phyloP scores from a whole-genome alignment of 1,139 yeast species.

The Nadsonia commutata region DNA sequence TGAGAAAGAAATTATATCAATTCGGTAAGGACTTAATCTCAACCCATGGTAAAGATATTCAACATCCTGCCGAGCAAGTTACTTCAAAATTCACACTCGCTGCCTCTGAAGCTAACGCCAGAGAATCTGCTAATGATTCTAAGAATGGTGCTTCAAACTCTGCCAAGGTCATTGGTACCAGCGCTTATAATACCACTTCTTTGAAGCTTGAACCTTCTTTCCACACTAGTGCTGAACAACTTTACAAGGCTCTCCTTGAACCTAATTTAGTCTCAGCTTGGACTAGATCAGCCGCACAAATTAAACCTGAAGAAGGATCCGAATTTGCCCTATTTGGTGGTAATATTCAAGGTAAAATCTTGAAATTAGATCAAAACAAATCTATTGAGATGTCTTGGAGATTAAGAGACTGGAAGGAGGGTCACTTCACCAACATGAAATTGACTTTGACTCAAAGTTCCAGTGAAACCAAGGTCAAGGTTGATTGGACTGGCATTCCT shows the following conservation, averaged over 20 bases:
- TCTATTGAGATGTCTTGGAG: slow-evolving; percentile 69
- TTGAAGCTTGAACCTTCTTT: slow-evolving; percentile 67
- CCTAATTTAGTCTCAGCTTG: slow-evolving; percentile 73
- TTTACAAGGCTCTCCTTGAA: slow-evolving; percentile 62
- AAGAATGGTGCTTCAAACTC: slow-evolving; percentile 5
- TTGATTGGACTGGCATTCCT: slow-evolving; percentile 80
- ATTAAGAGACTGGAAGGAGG: slow-evolving; percentile 72
- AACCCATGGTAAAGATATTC: slow-evolving; percentile 76
- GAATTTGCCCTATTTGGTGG: slow-evolving; percentile 72
- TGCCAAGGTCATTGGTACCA: slow-evolving; percentile 9
- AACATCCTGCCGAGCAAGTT: slow-evolving; percentile 56
- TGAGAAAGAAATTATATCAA: slow-evolving; percentile 41
- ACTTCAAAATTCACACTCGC: slow-evolving; percentile 47
- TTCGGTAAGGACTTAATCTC: slow-evolving; percentile 69
- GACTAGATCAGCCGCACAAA: slow-evolving; percentile 65
- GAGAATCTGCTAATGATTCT: slow-evolving; percentile 9
- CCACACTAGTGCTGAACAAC: slow-evolving; percentile 76
- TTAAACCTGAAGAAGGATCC: slow-evolving; percentile 49
- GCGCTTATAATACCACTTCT: slow-evolving; percentile 57
- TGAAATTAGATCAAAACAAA: slow-evolving; percentile 42
- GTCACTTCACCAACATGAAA: slow-evolving; percentile 57
- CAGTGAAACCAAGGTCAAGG: slow-evolving; percentile 69
- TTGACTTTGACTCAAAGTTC: slow-evolving; percentile 60
- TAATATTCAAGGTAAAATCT: slow-evolving; percentile 60
- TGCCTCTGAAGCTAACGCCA: slow-evolving; percentile 4